Percentiles rank a stretch among this genome's conserved stretches.
Evolutionary conservation across 2,329 filamentous ascomycete genomes (phyloP).

Genomic region (Microcyclospora pomicola): DNA sequence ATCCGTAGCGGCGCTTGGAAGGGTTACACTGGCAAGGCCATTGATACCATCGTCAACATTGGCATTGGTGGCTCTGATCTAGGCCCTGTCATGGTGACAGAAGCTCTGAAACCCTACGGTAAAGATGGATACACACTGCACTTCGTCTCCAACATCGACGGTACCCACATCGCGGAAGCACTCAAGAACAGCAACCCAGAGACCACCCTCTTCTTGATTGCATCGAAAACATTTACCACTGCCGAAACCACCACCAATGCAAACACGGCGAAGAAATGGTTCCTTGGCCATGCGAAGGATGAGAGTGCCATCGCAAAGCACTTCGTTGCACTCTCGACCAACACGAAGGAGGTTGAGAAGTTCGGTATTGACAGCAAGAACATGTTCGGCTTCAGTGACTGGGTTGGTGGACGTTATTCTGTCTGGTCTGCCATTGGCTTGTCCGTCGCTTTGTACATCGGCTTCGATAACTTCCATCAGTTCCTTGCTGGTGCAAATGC

Average conservation of each 20-base stretch:
- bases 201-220: slow-evolving; percentile 96
- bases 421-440: slow-evolving; percentile 98
- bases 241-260: slow-evolving; percentile 96
- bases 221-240: slow-evolving; percentile 98
- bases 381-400: slow-evolving; percentile 99
- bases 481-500: slow-evolving; percentile 89
- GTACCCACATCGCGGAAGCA: slow-evolving; percentile 92
- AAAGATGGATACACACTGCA: slow-evolving; percentile 76
- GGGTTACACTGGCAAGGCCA: slow-evolving; percentile 92
- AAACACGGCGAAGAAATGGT: slow-evolving; percentile 94
- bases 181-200: slow-evolving; percentile 80
- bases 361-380: slow-evolving; percentile 98
- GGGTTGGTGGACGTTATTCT: slow-evolving; percentile 96
- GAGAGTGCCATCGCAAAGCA: slow-evolving; percentile 74
- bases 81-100: slow-evolving; percentile 96
- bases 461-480: slow-evolving; percentile 93
- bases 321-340: slow-evolving; percentile 95
- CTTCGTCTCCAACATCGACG: slow-evolving; percentile 99
- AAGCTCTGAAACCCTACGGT: slow-evolving; percentile 90
- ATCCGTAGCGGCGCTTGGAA: slow-evolving; percentile 93
- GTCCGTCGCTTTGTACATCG: slow-evolving; percentile 86
- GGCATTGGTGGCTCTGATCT: slow-evolving; percentile 97
- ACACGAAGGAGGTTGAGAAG: slow-evolving; percentile 88
- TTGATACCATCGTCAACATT: slow-evolving; percentile 92
- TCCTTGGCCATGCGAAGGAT: slow-evolving; percentile 74